Conservation (phyloP, 495 filamentous ascomycete genomes). For the Penicillium parvum region DNA sequence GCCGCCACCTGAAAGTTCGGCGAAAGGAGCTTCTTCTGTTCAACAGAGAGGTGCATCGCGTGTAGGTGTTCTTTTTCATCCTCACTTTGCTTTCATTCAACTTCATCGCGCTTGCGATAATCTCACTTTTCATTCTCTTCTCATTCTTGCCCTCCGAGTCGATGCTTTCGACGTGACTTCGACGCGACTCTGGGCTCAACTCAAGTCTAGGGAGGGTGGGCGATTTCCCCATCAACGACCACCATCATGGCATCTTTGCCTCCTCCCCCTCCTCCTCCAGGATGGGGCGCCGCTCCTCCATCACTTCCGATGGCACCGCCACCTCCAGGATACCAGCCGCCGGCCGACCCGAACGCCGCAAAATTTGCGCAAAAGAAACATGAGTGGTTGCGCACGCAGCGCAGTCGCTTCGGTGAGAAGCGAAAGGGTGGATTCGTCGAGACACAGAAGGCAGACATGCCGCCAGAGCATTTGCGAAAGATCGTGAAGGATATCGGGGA, state of each 20-base stretch:
- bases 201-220: constrained; percentile 31
- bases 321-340: constrained; percentile 83
- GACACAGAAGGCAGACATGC: constrained; percentile 98
- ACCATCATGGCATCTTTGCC: constrained; percentile 71
- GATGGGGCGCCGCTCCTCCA: constrained; percentile 68
- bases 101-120: constrained; percentile 1
- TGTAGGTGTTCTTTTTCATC: constrained; percentile 49
- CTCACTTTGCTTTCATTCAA: constrained; percentile 21
- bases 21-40: constrained; percentile 31
- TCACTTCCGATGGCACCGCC: constrained; percentile 75
- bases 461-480: constrained; percentile 95
- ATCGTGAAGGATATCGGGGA: constrained; percentile 98
- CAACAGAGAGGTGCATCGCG: constrained; percentile 51
- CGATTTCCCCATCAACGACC: constrained; percentile 23
- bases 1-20: constrained; percentile 41
- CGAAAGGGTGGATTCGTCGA: constrained; percentile 94
- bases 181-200: constrained; percentile 37
- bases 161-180: constrained; percentile 34
- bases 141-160: constrained; percentile 9
- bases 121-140: background rate
- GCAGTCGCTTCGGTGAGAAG: constrained; percentile 94
- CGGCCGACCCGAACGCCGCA: constrained; percentile 78
- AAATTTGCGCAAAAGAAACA: constrained; percentile 99
- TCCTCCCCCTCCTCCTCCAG: constrained; percentile 74
- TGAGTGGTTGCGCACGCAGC: constrained; percentile 92